Evolutionary conservation across 306 rosid species (phyloP), one percentile per base, ranked within the genome.

Genomic region (Pterocarpus macrocarpus): DNA sequence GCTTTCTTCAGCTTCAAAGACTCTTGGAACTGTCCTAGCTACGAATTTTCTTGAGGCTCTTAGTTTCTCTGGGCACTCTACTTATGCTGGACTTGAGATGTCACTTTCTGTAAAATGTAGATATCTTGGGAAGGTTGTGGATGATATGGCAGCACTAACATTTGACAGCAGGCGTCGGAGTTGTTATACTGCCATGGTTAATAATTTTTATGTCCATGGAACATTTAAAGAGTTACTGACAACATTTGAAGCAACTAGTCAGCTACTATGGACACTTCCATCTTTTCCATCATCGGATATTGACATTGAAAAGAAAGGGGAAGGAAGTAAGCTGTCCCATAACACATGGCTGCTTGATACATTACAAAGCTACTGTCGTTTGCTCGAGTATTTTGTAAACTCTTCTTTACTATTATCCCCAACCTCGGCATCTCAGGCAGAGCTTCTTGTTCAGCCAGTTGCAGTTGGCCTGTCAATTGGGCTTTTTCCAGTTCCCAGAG

Each of bases 221-320:
- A 92, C 98, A 65, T 92, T 96, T 84, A 93, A 92, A 87, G 98
- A 93, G 86, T 83, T 96, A 56, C 91, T 96, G 50, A 92, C 94
- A 68, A 96, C 99, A 62, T 96, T 92, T 80, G 97, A 92, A 86
- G 99, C 99, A 86, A 96, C 99, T 69, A 93, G 99, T 89, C 99
- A 96, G 75, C 81, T 96, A 85, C 87, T 96, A 66, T 96, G 98
- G 98, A 92, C 97, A 12, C 80, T 84, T 76, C 97, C 98, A 1
- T 88, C 94, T 71, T 65, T 82, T 73, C 90, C 95, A 50, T 75
- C 89, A 32, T 82, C 93, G 76, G 88, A 86, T 74, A 63, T 71
- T 77, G 93, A 89, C 80, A 84, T 69, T 56, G 94, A 87, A 73
- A 93, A 85, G 91, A 84, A 86, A 14, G 89, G 84, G 69, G 99